Conservation (phyloP, 306 rosid genomes). For the Ochetophila trinervis region DNA sequence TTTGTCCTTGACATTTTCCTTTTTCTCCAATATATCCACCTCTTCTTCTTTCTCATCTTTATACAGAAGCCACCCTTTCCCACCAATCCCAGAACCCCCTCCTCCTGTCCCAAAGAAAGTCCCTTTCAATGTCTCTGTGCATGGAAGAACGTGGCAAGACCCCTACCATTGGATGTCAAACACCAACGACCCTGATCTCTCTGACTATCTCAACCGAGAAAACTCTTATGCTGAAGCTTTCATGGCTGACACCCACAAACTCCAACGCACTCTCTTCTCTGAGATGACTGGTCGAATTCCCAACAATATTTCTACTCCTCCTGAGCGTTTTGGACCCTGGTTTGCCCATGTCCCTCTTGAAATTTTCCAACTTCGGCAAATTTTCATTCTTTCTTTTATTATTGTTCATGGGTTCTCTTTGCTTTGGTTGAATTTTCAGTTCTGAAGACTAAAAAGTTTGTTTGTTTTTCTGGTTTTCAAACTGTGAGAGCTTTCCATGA, state of each 20-base stretch:
- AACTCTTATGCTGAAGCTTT: slow-evolving; percentile 68
- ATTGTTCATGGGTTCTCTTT: neutral
- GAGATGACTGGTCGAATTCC: slow-evolving; percentile 80
- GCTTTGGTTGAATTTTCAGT: neutral
- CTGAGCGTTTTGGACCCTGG: slow-evolving; percentile 97
- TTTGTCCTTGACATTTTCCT: slow-evolving; percentile 8
- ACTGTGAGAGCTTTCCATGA: too few relatives aligned
- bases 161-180: slow-evolving; percentile 89
- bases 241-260: slow-evolving; percentile 66
- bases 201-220: slow-evolving; percentile 58
- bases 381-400: neutral
- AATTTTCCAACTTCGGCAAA: slow-evolving; percentile 5
- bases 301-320: slow-evolving; percentile 67
- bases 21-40: slow-evolving; percentile 21
- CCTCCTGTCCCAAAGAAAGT: slow-evolving; percentile 65
- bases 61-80: slow-evolving; percentile 31
- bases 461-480: neutral
- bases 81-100: slow-evolving; percentile 39
- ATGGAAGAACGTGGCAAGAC: slow-evolving; percentile 67
- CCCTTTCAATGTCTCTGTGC: slow-evolving; percentile 55
- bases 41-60: slow-evolving; percentile 39
- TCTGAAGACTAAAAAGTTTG: neutral
- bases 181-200: slow-evolving; percentile 54
- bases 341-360: slow-evolving; percentile 28
- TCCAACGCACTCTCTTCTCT: slow-evolving; percentile 46